These are phyloP conservation scores for Alternaria sp. DNA, from an alignment of 2,329 filamentous ascomycete genomes.

Conservation along the genomic window DNA sequence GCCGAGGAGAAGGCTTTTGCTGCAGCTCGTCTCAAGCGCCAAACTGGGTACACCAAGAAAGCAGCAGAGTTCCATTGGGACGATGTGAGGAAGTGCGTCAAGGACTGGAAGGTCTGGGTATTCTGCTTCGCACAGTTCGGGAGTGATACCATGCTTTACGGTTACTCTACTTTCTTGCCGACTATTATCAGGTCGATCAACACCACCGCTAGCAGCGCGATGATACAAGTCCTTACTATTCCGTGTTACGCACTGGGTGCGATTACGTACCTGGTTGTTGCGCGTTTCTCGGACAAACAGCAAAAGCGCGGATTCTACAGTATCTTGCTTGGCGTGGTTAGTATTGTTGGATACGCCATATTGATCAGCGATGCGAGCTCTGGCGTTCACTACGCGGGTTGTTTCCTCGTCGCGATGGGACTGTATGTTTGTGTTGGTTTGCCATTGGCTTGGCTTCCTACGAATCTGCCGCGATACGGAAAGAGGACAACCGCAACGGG, in stretches of 20 bases:
- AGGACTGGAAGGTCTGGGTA: conserved; percentile 78
- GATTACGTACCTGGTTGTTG: conserved; percentile 70
- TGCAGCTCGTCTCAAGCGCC: conserved; percentile 57
- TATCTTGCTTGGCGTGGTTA: conserved; percentile 68
- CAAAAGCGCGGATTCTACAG: conserved; percentile 72
- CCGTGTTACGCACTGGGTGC: conserved; percentile 80
- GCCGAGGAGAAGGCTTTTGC: conserved; percentile 68
- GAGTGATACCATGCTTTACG: conserved; percentile 78
- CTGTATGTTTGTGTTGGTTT: conserved; percentile 69
- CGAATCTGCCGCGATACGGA: conserved; percentile 76
- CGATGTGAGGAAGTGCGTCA: conserved; percentile 72
- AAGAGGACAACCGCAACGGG: conserved; percentile 78
- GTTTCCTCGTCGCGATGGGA: conserved; percentile 77
- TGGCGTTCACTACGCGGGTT: conserved; percentile 76
- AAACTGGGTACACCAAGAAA: conserved; percentile 58
- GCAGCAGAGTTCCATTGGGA: conserved; percentile 64
- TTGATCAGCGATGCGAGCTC: conserved; percentile 67
- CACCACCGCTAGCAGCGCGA: conserved; percentile 64
- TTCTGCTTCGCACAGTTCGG: conserved; percentile 77
- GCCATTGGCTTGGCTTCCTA: conserved; percentile 67
- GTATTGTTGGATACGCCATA: conserved; percentile 73
- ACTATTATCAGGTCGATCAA: conserved; percentile 79
- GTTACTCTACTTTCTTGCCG: conserved; percentile 79
- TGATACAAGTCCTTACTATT: conserved; percentile 79
- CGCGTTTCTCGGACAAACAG: conserved; percentile 71